Conservation (phyloP, 345 rosid species). For the Pistacia vera region DNA sequence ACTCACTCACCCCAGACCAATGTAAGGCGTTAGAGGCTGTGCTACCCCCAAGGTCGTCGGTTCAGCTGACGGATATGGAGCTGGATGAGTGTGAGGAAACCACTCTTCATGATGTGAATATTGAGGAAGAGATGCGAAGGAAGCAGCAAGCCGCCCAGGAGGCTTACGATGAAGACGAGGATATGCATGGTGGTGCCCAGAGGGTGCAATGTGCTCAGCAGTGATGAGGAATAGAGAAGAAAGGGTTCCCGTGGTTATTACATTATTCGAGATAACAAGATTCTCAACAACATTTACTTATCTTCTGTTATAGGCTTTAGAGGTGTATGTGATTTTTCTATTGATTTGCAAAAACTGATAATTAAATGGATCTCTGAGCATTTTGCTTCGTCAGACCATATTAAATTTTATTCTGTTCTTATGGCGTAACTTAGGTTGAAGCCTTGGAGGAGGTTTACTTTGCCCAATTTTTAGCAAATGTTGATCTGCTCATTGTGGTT, state of each 20-base stretch:
- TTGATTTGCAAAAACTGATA: not conserved
- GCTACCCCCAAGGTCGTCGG: constrained; percentile 49
- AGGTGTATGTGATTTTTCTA: constrained; percentile 1
- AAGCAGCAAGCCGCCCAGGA: constrained; percentile 44
- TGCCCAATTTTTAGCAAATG: too few relatives aligned
- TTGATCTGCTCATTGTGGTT: too few relatives aligned
- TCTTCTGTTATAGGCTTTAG: not conserved
- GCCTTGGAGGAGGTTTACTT: too few relatives aligned
- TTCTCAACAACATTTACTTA: constrained; percentile 17
- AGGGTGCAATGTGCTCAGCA: constrained; percentile 73
- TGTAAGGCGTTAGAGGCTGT: constrained; percentile 50
- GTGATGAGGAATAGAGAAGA: constrained; percentile 22
- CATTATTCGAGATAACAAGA: constrained; percentile 23
- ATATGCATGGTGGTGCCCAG: constrained; percentile 54
- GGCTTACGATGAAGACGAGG: constrained; percentile 59
- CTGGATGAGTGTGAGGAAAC: constrained; percentile 84
- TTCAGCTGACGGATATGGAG: constrained; percentile 63
- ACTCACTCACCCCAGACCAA: constrained; percentile 53
- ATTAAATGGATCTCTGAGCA: constrained; percentile 4
- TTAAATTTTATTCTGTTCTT: not conserved
- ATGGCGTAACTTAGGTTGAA: not conserved
- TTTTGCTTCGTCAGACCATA: not conserved
- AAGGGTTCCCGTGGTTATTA: not conserved
- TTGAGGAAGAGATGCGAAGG: constrained; percentile 61
- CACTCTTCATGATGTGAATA: constrained; percentile 64